Base-by-base conservation (phyloP, 139 green algal genomes). In the Zygnema circumcarinatum region DNA sequence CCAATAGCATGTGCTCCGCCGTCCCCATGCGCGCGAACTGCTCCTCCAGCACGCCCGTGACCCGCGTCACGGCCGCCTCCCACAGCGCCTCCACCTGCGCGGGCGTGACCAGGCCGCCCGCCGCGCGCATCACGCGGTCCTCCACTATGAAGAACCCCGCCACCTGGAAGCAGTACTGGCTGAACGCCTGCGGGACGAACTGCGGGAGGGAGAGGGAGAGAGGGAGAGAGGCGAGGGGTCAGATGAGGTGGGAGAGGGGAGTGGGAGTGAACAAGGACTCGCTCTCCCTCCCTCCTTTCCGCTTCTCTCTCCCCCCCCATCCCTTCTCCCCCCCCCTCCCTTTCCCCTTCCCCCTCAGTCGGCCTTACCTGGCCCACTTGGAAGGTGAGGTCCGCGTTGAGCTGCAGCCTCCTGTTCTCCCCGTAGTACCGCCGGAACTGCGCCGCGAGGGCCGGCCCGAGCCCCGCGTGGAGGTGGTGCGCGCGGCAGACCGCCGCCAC, bases 121-220 rank as follows among this genome's bases (percentile, higher is more conserved):
- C 67, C 7, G 87, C 87, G 32, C 87, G 33, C 82, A 84, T 85
- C 22, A 91, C 38, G 2, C 82, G 40, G 81, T 91, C 87, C 87
- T 91, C 87, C 82, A 91, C 87, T 16, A 91, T 85, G 31, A 91
- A 91, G 67, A 91, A 91, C 2, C 87, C 87, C 21, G 87, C 82
- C 29, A 89, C 73, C 32, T 91, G 87, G n/a, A 74, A 36, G 40
- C 80, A 91, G 67, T 91, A 90, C n/a, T 74, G 32, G 25, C 88
- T 73, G 81, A 87, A 91, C 20, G 68, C 42, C 35, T 91, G 22
- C 36, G 72, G 62, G 7, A 85, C 40, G 7, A 38, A 76, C 78
- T 85, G 78, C 78, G 22, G 38, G 38, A 83, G 38, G 25, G 0
- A 54, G 38, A 76, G 35, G 25, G 76, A 32, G 21, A 83, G 76